Conservation (phyloP, 140 eudicot species). For the Oenanthe javanica region DNA sequence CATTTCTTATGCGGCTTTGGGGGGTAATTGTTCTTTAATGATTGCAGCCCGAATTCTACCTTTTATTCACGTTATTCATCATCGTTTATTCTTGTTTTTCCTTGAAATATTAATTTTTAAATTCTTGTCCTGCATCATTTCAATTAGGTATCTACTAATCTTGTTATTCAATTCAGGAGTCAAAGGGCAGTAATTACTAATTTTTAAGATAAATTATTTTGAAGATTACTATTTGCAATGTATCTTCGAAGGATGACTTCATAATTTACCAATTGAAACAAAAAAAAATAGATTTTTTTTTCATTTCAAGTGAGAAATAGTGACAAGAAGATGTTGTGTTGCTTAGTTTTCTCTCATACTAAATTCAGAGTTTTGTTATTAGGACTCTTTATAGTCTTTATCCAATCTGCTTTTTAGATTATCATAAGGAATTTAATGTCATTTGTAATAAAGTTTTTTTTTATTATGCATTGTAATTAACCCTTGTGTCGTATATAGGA, state of each 20-base stretch:
- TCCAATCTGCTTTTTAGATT: background rate
- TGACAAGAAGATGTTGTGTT: too few relatives aligned
- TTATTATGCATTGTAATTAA: background rate
- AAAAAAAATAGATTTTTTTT: too few relatives aligned
- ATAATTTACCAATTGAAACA: background rate
- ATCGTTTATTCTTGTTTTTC: too few relatives aligned
- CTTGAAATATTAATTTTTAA: too few relatives aligned
- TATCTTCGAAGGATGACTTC: background rate
- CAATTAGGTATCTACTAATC: background rate
- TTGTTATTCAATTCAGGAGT: background rate
- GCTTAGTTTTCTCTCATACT: background rate
- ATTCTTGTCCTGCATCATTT: too few relatives aligned
- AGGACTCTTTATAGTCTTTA: background rate
- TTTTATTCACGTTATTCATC: too few relatives aligned
- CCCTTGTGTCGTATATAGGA: background rate
- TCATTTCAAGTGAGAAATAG: too few relatives aligned
- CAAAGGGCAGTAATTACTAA: background rate
- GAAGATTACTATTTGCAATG: background rate
- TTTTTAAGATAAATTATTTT: too few relatives aligned
- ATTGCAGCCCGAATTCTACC: too few relatives aligned
- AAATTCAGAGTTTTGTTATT: background rate
- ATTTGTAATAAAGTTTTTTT: background rate
- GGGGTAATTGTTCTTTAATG: too few relatives aligned
- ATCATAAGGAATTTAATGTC: background rate
- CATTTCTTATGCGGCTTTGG: too few relatives aligned